Conservation (phyloP, 1,139 yeast genomes). For the Geotrichum klebahnii region DNA sequence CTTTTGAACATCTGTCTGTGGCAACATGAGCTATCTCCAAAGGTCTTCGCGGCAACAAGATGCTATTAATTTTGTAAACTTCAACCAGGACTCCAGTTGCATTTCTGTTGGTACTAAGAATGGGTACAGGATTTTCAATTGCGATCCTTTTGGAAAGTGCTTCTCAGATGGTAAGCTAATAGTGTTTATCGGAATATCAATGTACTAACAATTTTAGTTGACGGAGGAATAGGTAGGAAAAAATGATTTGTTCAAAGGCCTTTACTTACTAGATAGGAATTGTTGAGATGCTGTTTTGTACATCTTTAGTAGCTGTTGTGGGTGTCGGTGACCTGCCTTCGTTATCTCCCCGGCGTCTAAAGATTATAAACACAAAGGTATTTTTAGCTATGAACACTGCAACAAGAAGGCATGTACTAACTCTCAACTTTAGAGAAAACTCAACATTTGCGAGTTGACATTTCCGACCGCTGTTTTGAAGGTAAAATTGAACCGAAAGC, state of each 20-base stretch:
- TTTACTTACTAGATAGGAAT: conserved; percentile 39
- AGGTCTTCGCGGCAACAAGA: conserved; percentile 16
- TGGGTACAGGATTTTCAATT: conserved; percentile 82
- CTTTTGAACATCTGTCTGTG: not conserved
- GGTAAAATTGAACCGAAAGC: conserved; percentile 69
- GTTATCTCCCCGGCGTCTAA: conserved; percentile 74
- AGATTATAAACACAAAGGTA: conserved; percentile 75
- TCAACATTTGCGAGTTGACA: conserved; percentile 78
- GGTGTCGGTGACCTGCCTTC: conserved; percentile 81
- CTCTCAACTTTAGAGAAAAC: conserved; percentile 38
- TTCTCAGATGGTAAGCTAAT: conserved; percentile 47
- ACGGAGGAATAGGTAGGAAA: conserved; percentile 7
- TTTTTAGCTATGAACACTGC: conserved; percentile 11
- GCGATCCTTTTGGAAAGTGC: conserved; percentile 86
- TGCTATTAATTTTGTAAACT: conserved; percentile 56
- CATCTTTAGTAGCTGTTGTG: conserved; percentile 81
- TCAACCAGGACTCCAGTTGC: conserved; percentile 89
- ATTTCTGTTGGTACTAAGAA: conserved; percentile 72
- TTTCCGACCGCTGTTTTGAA: conserved; percentile 80
- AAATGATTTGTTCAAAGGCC: not conserved
- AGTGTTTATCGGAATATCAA: too few species aligned
- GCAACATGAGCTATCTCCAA: conserved; percentile 12
- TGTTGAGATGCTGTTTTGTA: conserved; percentile 87
- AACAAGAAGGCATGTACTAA: not conserved
- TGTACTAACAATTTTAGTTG: conserved; percentile 8